These are phyloP conservation scores for Marchantia paleacea DNA, from an alignment of 225 moss, liverwort and hornwort species.

Conservation along the genomic window DNA sequence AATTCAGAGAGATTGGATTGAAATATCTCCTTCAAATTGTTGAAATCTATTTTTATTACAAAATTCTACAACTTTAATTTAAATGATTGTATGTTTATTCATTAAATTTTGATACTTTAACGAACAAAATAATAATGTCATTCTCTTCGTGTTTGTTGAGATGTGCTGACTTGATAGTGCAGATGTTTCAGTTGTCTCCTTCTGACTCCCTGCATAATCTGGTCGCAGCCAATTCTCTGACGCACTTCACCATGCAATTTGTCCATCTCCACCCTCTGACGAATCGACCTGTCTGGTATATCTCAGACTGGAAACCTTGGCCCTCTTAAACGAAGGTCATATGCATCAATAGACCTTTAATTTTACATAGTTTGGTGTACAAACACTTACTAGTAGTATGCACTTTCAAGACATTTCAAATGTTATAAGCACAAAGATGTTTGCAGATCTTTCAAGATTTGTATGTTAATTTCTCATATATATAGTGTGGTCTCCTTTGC, in stretches of 20 bases:
- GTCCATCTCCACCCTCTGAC: conserved; percentile 63
- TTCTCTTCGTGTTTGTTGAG: too few relatives aligned
- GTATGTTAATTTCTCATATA: too few relatives aligned
- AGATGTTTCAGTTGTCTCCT: neutral
- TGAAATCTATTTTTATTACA: too few relatives aligned
- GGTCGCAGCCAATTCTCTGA: conserved; percentile 81
- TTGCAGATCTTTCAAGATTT: too few relatives aligned
- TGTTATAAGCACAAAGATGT: too few relatives aligned
- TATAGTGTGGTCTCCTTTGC: too few relatives aligned
- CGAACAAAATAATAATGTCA: too few relatives aligned
- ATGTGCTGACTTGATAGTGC: neutral
- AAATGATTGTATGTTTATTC: too few relatives aligned
- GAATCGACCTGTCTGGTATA: conserved; percentile 53
- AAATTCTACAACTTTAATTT: too few relatives aligned
- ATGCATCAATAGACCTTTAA: neutral
- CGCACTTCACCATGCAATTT: conserved; percentile 79
- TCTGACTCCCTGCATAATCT: neutral
- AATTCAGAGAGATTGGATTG: too few relatives aligned
- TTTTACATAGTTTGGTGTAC: neutral
- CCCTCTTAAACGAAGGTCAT: neutral
- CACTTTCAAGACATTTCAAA: neutral
- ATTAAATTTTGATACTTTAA: too few relatives aligned
- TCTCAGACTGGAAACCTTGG: conserved; percentile 39
- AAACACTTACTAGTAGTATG: neutral
- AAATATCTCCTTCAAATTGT: too few relatives aligned